Conservation (phyloP, 345 rosid genomes). For the Arabidopsis arenosa region DNA sequence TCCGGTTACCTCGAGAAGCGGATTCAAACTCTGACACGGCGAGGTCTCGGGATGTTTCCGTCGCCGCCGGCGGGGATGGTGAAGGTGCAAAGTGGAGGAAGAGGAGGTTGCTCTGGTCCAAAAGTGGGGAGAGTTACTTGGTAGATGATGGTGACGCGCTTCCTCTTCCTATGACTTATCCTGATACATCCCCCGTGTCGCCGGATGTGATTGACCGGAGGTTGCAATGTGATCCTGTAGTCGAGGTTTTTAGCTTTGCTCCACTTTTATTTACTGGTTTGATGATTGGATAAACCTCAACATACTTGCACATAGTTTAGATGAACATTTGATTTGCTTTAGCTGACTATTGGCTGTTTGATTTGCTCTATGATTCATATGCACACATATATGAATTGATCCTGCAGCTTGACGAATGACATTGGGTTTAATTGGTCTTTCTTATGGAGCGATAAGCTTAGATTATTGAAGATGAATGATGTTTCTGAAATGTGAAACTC, state of each 20-base stretch:
- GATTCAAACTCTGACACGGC: constrained; percentile 51
- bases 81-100: constrained; percentile 57
- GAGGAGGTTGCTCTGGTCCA: constrained; percentile 76
- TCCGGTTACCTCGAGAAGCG: constrained; percentile 52
- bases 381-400: constrained; percentile 5
- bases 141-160: constrained; percentile 69
- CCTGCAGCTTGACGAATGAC: not conserved
- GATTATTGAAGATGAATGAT: constrained; percentile 1
- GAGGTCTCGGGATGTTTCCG: constrained; percentile 57
- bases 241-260: constrained; percentile 56
- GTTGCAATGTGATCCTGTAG: constrained; percentile 69
- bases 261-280: not conserved
- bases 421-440: not conserved
- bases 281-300: constrained; percentile 22
- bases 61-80: constrained; percentile 47
- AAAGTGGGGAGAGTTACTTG: constrained; percentile 81
- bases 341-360: constrained; percentile 2
- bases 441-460: not conserved
- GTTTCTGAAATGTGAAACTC: constrained; percentile 14
- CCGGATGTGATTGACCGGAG: constrained; percentile 78
- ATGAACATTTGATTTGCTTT: not conserved
- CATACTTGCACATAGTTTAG: not conserved
- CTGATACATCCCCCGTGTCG: constrained; percentile 76
- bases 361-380: not conserved
- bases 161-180: constrained; percentile 96